phyloP scores from a whole-genome alignment of 2,329 filamentous ascomycete genomes.

The Metarhizium robertsii region DNA sequence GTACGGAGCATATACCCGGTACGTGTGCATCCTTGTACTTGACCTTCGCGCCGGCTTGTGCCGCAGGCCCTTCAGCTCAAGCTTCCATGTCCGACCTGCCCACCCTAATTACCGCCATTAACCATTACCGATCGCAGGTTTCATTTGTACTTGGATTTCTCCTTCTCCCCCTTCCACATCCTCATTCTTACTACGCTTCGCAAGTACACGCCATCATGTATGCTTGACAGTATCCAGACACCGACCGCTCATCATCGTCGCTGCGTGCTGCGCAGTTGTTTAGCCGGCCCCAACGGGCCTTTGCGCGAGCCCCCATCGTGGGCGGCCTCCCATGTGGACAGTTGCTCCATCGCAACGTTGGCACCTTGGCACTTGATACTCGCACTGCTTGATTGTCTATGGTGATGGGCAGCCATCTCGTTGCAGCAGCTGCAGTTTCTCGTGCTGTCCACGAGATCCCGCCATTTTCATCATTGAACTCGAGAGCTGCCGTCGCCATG shows the following conservation, averaged over 20 bases:
- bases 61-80: background rate
- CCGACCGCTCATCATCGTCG: background rate
- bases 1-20: too few relatives aligned
- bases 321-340: background rate
- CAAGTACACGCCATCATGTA: background rate
- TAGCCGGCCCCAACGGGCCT: background rate
- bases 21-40: too few relatives aligned
- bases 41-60: too few relatives aligned
- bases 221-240: background rate
- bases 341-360: too few relatives aligned
- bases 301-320: background rate
- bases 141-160: background rate
- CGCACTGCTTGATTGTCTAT: too few relatives aligned
- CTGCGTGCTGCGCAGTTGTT: background rate
- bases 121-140: background rate
- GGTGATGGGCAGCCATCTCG: background rate
- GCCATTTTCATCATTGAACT: background rate
- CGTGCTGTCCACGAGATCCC: background rate
- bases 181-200: background rate
- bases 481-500: background rate
- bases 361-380: background rate
- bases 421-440: background rate
- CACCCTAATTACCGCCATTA: background rate
- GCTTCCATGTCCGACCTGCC: background rate
- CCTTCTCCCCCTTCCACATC: background rate